These are phyloP conservation scores for Pseudocercospora fijiensis DNA, from an alignment of 2,329 filamentous ascomycete genomes.

Conservation along the genomic window DNA sequence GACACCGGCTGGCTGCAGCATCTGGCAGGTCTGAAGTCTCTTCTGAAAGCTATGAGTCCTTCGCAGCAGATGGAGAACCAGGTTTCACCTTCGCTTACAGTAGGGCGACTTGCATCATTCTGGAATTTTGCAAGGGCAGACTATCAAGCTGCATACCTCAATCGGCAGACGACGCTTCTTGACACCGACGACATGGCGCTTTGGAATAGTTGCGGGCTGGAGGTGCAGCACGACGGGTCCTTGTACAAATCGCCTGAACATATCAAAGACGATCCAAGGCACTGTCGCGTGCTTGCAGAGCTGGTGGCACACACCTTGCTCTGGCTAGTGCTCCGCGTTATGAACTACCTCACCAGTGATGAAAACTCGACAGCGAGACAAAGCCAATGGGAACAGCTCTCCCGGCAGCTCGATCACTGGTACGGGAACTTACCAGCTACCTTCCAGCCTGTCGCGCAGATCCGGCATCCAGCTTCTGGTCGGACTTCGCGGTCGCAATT, in stretches of 20 bases:
- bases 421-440: conserved; percentile 59
- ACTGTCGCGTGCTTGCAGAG: conserved; percentile 31
- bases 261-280: conserved; percentile 56
- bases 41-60: conserved; percentile 50
- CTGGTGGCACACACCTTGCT: conserved; percentile 62
- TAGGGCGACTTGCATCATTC: conserved; percentile 60
- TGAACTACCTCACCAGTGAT: conserved; percentile 61
- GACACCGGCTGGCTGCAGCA: conserved; percentile 60
- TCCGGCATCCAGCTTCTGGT: conserved; percentile 28
- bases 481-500: conserved; percentile 25
- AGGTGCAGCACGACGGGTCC: conserved; percentile 53
- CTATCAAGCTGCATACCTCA: conserved; percentile 51
- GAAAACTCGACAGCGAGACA: conserved; percentile 46
- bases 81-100: conserved; percentile 49
- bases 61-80: conserved; percentile 41
- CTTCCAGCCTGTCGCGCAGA: conserved; percentile 57
- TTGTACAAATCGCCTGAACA: conserved; percentile 46
- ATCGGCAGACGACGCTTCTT: conserved; percentile 59
- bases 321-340: conserved; percentile 64
- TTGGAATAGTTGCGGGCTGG: conserved; percentile 64
- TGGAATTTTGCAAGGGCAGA: conserved; percentile 63
- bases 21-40: conserved; percentile 62
- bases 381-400: conserved; percentile 53
- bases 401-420: conserved; percentile 61
- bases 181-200: conserved; percentile 61